Base-by-base conservation (phyloP, 345 rosid species). In the Citrus australasica region DNA sequence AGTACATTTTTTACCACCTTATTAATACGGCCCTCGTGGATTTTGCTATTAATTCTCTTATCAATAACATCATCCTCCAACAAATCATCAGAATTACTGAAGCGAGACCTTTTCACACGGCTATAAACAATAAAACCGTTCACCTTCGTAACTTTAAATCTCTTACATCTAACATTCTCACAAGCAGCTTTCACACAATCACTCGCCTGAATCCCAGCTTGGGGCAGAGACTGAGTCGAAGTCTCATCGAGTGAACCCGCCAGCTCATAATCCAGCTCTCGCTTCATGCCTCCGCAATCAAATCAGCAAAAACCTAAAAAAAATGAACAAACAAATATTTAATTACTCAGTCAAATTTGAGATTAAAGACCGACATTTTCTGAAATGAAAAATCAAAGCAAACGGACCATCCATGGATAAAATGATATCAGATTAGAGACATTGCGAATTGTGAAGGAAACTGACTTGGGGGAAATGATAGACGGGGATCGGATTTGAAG, bases 81-180 rank as follows among this genome's bases (percentile, higher is more conserved):
- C 48, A 83, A 76, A 46, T 55, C 78, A 76, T 67, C 81, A 79
- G 67, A 40, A 67, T 73, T 73, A 38, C 80, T 68, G 51, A 79
- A 73, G 73, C 82, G 74, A 71, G 77, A 72, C 81, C 78, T 91
- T 76, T 82, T 87, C 66, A 83, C 83, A 80, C 98, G 89, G 73
- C 92, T 87, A 70, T 95, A 95, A 64, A 95, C 98, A 69, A 92
- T 89, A 65, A 80, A 83, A 69, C 97, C 92, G 90, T 91, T 91
- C 38, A 89, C 92, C 75, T 88, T 80, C 72, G 86, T 84, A 78
- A 82, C 83, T 82, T 86, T 93, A 75, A 86, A 80, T 74, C 94
- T 84, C 88, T 92, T 92, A 81, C 82, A 81, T 19, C 88, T 73
- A 75, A 69, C 82, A 74, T 81, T 82, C 53, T 87, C 89, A 62